A percentile compares a stretch with the other conserved stretches of the same genome.
Conservation (phyloP, 345 rosid genomes). For the Clarkia xantiana region DNA sequence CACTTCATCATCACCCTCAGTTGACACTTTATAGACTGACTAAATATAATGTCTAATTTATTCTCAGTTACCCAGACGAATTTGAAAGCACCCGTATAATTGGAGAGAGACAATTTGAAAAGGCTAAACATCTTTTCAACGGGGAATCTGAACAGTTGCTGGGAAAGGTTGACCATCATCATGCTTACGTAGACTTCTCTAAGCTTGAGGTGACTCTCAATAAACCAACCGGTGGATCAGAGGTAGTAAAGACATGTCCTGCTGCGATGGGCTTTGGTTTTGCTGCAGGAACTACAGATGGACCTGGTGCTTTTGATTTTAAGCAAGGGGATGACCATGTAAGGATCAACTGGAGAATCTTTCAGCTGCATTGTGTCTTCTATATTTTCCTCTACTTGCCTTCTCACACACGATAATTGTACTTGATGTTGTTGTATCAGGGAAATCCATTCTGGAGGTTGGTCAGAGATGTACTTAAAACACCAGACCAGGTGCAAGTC, state of each 20-base stretch:
- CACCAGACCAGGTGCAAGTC: slow-evolving; percentile 52
- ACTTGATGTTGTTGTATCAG: slow-evolving; percentile 18
- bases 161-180: slow-evolving; percentile 78
- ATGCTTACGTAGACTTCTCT: slow-evolving; percentile 65
- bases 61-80: slow-evolving; percentile 75
- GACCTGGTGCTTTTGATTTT: slow-evolving; percentile 99
- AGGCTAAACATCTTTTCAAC: slow-evolving; percentile 68
- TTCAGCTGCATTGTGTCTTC: neutral
- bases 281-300: slow-evolving; percentile 99
- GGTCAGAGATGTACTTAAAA: slow-evolving; percentile 61
- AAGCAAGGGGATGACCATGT: slow-evolving; percentile 91
- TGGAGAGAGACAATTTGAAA: slow-evolving; percentile 83
- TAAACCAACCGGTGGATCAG: slow-evolving; percentile 51
- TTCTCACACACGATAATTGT: slow-evolving; percentile 1
- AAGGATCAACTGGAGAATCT: slow-evolving; percentile 5
- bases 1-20: neutral
- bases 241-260: slow-evolving; percentile 74
- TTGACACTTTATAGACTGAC: neutral
- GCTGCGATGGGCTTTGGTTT: slow-evolving; percentile 98
- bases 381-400: neutral
- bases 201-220: slow-evolving; percentile 62
- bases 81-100: slow-evolving; percentile 88
- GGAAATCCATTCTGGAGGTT: slow-evolving; percentile 93
- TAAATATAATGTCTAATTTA: slow-evolving; percentile 1
- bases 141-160: slow-evolving; percentile 61